Base-by-base conservation (phyloP, 177 flowering plant genomes). In the Tripterygium wilfordii region DNA sequence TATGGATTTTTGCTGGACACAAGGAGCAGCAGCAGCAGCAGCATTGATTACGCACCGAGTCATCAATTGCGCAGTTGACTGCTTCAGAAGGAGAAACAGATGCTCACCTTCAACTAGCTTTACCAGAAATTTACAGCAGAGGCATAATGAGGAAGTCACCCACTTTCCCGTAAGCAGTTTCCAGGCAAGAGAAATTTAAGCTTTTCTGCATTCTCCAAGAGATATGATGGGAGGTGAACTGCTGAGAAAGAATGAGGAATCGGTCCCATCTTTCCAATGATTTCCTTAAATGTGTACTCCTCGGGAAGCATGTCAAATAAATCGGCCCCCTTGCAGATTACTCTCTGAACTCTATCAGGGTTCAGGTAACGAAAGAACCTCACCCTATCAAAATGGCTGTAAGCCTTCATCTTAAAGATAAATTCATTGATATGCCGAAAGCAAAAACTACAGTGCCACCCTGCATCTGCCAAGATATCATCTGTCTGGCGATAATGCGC, bases 371-470 rank as follows among this genome's bases (percentile, higher is more conserved):
- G 67, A 8, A 68, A 50, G 60, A 79, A 79, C 47, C 77, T 58
- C 36, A 79, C 85, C 39, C 85, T 48, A 37, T 79, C 85, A 37
- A 41, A 33, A 29, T 78, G 84, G 58, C 81, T 78, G 58, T 78
- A 78, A 6, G 80, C 84, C 57, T 75, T 76, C 81, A 78, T 78
- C 75, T 78, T 78, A 51, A 78, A 78, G 44, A 69, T 58, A 32
- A 79, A 79, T 35, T 79, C 81, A 21, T 61, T 64, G 33, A 79
- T 69, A 13, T 23, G 50, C 10, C 81, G 68, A 41, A 79, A 79
- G 59, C 84, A 78, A 36, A 79, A 79, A 75, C 81, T 79, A 38
- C 80, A 78, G 36, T 75, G 83, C 80, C 83, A 78, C 15, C 80
- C 83, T 3, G 84, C 66, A 60, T 79, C 85, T 20, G 78, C 74